Percentiles rank a stretch among this genome's conserved stretches.
phyloP scores from a whole-genome alignment of 2,329 filamentous ascomycete genomes.

The Epichloe bromicola region DNA sequence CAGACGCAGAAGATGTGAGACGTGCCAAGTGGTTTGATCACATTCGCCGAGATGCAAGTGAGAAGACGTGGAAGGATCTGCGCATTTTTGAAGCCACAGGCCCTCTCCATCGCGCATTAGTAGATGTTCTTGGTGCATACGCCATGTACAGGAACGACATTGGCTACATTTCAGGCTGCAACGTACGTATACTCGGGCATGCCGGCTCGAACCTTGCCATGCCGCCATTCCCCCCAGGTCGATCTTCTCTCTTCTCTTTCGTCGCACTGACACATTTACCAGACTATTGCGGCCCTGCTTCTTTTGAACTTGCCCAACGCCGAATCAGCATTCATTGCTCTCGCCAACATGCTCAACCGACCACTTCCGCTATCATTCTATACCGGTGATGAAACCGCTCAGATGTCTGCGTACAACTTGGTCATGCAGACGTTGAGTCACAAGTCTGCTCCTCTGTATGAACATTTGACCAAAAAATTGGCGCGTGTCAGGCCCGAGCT shows the following conservation, averaged over 20 bases:
- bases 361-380: conserved; percentile 65
- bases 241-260: not conserved
- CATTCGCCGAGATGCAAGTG: conserved; percentile 50
- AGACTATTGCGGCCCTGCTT: conserved; percentile 61
- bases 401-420: conserved; percentile 54
- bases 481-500: conserved; percentile 31
- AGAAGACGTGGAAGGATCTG: conserved; percentile 56
- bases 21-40: conserved; percentile 48
- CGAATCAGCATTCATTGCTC: conserved; percentile 52
- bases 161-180: conserved; percentile 62
- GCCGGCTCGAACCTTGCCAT: no score
- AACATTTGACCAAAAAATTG: conserved; percentile 44
- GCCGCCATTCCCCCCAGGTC: no score
- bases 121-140: conserved; percentile 67
- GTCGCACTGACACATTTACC: conserved; percentile 9
- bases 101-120: conserved; percentile 53
- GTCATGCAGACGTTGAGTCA: conserved; percentile 52
- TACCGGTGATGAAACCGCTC: conserved; percentile 54
- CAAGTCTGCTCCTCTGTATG: conserved; percentile 51
- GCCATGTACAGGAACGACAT: conserved; percentile 73
- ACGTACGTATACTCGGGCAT: conserved; percentile 39
- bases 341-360: conserved; percentile 68
- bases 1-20: conserved; percentile 38
- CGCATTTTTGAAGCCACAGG: conserved; percentile 56
- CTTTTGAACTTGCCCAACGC: conserved; percentile 57